phyloP scores from a whole-genome alignment of 352 stramenopile genomes.

The Phytophthora tubulina region DNA sequence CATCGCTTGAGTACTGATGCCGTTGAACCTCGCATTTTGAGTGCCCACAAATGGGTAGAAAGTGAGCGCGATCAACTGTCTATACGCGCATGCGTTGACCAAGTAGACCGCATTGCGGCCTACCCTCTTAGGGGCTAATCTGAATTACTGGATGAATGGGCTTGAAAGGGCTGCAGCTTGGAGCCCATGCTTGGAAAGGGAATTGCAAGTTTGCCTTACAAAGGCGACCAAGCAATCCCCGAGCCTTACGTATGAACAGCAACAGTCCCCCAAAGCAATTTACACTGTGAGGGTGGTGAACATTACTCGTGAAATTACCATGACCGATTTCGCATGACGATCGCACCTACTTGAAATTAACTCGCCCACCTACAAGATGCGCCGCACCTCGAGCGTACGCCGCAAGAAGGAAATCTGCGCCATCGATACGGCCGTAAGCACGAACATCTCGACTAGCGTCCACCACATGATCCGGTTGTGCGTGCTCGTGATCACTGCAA shows the following conservation, averaged over 20 bases:
- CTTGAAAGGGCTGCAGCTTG: background rate
- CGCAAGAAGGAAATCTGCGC: slow-evolving; percentile 88
- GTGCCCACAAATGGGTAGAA: no score
- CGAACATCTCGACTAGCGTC: slow-evolving; percentile 79
- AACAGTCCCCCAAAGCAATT: background rate
- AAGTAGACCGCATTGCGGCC: no score
- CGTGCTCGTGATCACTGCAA: slow-evolving; percentile 83
- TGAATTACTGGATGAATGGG: background rate
- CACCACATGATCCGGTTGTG: slow-evolving; percentile 88
- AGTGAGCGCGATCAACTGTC: no score
- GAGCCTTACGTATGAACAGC: no score
- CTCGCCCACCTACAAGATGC: slow-evolving; percentile 65
- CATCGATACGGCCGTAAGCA: slow-evolving; percentile 74
- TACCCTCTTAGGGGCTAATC: no score
- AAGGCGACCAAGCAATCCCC: no score
- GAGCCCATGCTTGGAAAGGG: no score
- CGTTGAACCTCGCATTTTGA: slow-evolving; percentile 2
- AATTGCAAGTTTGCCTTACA: background rate
- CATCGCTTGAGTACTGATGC: background rate
- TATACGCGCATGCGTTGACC: no score
- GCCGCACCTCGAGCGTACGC: slow-evolving; percentile 86
- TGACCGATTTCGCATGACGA: background rate
- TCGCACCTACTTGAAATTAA: background rate
- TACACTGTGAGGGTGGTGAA: background rate
- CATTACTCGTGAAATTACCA: background rate